These are phyloP conservation scores for Cucumis hystrix DNA, from an alignment of 306 rosid genomes.

Conservation along the genomic window DNA sequence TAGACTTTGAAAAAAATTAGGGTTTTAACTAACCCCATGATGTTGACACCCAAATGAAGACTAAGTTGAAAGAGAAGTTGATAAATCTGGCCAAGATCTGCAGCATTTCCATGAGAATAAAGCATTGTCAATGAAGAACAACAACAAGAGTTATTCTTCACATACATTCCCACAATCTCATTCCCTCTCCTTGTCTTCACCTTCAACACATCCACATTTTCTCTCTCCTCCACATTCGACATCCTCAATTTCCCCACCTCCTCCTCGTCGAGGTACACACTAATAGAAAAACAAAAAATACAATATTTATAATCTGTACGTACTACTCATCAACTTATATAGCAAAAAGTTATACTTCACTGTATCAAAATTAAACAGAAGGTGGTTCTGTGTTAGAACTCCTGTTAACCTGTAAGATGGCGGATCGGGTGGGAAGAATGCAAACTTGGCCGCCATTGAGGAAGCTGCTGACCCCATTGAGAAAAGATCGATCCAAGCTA, in stretches of 20 bases:
- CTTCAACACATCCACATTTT: conserved; percentile 48
- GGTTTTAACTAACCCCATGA: conserved; percentile 54
- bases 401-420: conserved; percentile 17
- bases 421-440: conserved; percentile 57
- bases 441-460: conserved; percentile 58
- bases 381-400: not conserved
- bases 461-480: conserved; percentile 61
- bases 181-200: conserved; percentile 45
- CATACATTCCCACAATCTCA: conserved; percentile 41
- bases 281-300: not conserved
- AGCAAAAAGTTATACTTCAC: too few relatives aligned
- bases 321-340: too few relatives aligned
- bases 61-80: conserved; percentile 49
- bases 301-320: too few relatives aligned
- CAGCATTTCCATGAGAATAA: conserved; percentile 69
- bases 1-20: too few relatives aligned
- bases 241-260: conserved; percentile 33
- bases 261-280: conserved; percentile 14
- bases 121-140: conserved; percentile 48
- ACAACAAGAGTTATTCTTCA: conserved; percentile 20
- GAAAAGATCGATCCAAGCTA: not conserved
- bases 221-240: conserved; percentile 30
- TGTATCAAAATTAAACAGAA: too few relatives aligned
- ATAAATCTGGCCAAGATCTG: conserved; percentile 64
- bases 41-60: conserved; percentile 47